Evolutionary conservation across 2,329 filamentous ascomycete genomes (phyloP), one percentile per base, ranked within the genome.

Genomic region (Xylariomycetidae sp.): DNA sequence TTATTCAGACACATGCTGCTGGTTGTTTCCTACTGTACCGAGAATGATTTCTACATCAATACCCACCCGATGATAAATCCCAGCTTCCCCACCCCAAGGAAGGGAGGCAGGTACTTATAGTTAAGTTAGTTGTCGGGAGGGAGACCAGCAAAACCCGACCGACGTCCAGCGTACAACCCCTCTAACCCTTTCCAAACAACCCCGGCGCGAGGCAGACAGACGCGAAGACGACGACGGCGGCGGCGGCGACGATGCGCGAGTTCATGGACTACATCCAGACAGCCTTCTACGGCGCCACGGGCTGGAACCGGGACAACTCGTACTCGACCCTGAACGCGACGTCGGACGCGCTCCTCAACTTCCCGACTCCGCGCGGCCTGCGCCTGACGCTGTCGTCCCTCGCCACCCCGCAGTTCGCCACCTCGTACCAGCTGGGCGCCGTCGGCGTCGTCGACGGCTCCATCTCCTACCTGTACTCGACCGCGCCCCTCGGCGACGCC

Each of bases 241-340:
- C n/a, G n/a, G n/a, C 19, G 17, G 26, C 40, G 44, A 66, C 33
- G 34, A 96, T 96, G 89, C 81, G 92, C 67, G 84, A 89, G 66
- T 96, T 95, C 70, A 94, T 96, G 87, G 88, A 94, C 66, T 90
- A 94, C 69, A 83, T 96, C 68, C 88, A 94, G 65, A 77, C 84
- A 65, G 85, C 87, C 53, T 96, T 95, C 66, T 86, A 88, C 61
- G 74, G 85, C 58, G 82, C 85, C 36, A 89, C 88, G 28, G 77
- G 83, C 59, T 96, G 89, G 89, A 85, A 89, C 57, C 74, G 80
- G 54, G 88, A 96, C 69, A 95, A 94, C 63, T 92, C 86, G 40
- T 96, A 96, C 66, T 82, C 86, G 48, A 79, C 82, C 45, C 70
- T 96, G 53, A 95, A 88, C 49, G 80, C 83, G 37, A 94, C 88